These are phyloP conservation scores for Euryodendron excelsum DNA, from an alignment of 148 eudicot species.

Conservation along the genomic window DNA sequence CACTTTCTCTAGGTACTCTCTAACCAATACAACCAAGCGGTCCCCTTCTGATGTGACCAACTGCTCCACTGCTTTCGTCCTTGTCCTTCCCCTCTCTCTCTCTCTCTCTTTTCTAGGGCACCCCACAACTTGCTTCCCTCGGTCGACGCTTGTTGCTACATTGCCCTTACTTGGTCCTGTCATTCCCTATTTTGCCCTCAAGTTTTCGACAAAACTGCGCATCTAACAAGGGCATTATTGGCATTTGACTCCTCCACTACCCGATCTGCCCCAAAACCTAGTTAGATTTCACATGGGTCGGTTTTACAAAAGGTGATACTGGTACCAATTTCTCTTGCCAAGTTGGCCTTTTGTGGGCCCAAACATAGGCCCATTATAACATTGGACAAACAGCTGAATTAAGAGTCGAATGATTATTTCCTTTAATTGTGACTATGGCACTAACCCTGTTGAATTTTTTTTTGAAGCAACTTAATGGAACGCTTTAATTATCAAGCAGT, in stretches of 20 bases:
- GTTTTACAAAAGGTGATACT: not conserved
- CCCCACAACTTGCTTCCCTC: not conserved
- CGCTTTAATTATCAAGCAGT: not conserved
- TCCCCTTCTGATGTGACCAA: slow-evolving; percentile 34
- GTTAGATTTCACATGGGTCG: slow-evolving; percentile 9
- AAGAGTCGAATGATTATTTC: not conserved
- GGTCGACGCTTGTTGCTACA: not conserved
- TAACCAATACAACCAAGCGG: slow-evolving; percentile 15
- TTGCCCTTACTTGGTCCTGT: not conserved
- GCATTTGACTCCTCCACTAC: not conserved
- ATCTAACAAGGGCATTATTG: not conserved
- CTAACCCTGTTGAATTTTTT: not conserved
- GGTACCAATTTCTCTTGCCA: not conserved
- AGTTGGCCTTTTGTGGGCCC: not conserved
- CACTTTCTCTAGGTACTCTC: not conserved
- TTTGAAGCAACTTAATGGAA: too few species aligned
- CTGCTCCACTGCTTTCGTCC: slow-evolving; percentile 22
- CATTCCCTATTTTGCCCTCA: not conserved
- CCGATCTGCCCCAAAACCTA: not conserved
- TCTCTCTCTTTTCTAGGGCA: not conserved
- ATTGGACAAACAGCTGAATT: not conserved
- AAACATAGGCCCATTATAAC: not conserved
- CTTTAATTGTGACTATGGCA: not conserved
- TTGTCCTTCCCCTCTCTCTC: not conserved
- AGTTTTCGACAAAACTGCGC: too few species aligned